Conservation (phyloP, 1,284 basidiomycete species). For the Butyriboletus appendiculatus region DNA sequence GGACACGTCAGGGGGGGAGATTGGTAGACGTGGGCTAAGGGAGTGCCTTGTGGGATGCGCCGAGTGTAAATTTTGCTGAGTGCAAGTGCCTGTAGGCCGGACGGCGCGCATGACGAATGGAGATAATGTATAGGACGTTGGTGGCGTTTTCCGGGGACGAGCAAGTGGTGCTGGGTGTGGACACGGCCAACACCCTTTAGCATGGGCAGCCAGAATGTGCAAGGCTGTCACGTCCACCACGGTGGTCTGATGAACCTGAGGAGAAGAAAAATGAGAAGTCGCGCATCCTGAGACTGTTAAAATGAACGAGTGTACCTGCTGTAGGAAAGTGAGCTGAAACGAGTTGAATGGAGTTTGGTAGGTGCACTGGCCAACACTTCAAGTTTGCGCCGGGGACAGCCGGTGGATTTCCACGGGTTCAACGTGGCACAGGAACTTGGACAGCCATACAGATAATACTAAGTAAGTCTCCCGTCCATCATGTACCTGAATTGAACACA, state of each 20-base stretch:
- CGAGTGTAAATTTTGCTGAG: conserved; percentile 12
- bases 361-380: neutral
- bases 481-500: conserved; percentile 1
- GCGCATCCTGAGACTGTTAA: neutral
- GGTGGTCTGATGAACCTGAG: conserved; percentile 24
- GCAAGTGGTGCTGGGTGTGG: conserved; percentile 49
- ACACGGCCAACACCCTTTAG: conserved; percentile 59
- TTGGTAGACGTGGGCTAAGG: neutral
- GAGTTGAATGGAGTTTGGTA: neutral
- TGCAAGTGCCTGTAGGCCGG: conserved; percentile 19
- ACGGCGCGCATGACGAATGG: conserved; percentile 27
- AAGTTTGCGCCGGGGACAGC: conserved; percentile 16
- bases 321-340: neutral
- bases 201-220: conserved; percentile 64
- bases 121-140: conserved; percentile 11
- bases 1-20: neutral
- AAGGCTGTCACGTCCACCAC: conserved; percentile 38
- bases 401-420: conserved; percentile 16
- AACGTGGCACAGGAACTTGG: conserved; percentile 2
- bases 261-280: neutral
- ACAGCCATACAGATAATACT: conserved; percentile 3
- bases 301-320: conserved; percentile 12
- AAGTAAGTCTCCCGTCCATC: neutral
- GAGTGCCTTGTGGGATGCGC: conserved; percentile 9
- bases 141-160: conserved; percentile 18